Evolutionary conservation across 2,329 filamentous ascomycete genomes (phyloP), one percentile per base, ranked within the genome.

Genomic region (Botrytis sinoallii): DNA sequence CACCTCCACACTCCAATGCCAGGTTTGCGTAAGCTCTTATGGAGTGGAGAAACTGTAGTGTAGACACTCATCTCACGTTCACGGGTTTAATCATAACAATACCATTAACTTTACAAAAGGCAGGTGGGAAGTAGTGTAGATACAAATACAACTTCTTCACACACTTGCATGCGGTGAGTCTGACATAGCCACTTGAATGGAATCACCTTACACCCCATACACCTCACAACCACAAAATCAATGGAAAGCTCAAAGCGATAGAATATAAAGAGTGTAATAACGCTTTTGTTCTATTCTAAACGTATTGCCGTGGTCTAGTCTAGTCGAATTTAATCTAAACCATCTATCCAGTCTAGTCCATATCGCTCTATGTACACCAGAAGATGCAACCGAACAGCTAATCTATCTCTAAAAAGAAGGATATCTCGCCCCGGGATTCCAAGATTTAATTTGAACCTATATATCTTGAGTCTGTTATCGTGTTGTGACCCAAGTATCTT

Each of bases 321-420:
- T 55, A 55, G 52, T 55, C 3, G 14, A 55, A 12, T 29, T 29
- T 55, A 29, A 55, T 29, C 12, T 29, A 55, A 55, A 55, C n/a
- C 35, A 40, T 61, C 59, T 40, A 61, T n/a, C 22, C 35, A 63
- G 60, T 18, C 35, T 63, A 63, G 60, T 63, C 35, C 5, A 55
- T 29, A 55, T 29, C 25, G n/a, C n/a, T 55, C n/a, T 29, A 55
- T 29, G 52, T 29, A 29, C 52, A 29, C 52, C 25, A 55, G 52
- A 55, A 55, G 52, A 55, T 55, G 52, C 29, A 59, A 59, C 22
- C 55, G 12, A 59, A 18, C 29, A 64, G 40, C 40, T 25, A 32
- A 65, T 65, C 61, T 32, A 46, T 65, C 61, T 44, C 65, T 67
- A 55, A 52, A 67, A 67, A 67, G 64, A 67, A 52, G 65, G 9